phyloP scores from a whole-genome alignment of 2,329 filamentous ascomycete genomes.

The Fusarium circinatum region DNA sequence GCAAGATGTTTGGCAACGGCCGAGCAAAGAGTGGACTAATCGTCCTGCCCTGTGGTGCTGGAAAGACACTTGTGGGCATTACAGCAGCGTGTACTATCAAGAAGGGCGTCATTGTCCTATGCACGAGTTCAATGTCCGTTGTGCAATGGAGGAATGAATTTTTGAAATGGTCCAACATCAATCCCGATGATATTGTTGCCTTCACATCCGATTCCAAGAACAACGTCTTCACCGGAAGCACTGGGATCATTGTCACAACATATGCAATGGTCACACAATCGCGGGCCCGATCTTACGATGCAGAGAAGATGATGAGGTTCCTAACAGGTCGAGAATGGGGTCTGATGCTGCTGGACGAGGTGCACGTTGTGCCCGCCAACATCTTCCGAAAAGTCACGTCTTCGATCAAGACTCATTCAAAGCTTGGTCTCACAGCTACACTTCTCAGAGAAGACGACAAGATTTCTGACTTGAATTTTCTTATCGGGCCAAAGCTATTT shows the following conservation, averaged over 20 bases:
- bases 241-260: slow-evolving; percentile 95
- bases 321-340: slow-evolving; percentile 92
- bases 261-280: slow-evolving; percentile 99
- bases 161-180: slow-evolving; percentile 96
- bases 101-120: slow-evolving; percentile 94
- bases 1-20: slow-evolving; percentile 99
- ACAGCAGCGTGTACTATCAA: slow-evolving; percentile 98
- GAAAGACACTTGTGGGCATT: slow-evolving; percentile 98
- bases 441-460: slow-evolving; percentile 97
- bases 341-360: slow-evolving; percentile 95
- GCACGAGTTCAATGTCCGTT: slow-evolving; percentile 97
- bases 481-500: slow-evolving; percentile 97
- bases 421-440: slow-evolving; percentile 93
- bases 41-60: slow-evolving; percentile 93
- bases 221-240: slow-evolving; percentile 80
- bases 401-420: slow-evolving; percentile 92
- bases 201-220: slow-evolving; percentile 96
- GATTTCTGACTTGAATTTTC: slow-evolving; percentile 95
- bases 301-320: slow-evolving; percentile 98
- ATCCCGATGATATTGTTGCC: slow-evolving; percentile 90
- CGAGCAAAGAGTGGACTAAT: slow-evolving; percentile 98
- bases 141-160: slow-evolving; percentile 98
- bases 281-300: slow-evolving; percentile 87
- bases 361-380: slow-evolving; percentile 95
- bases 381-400: slow-evolving; percentile 96